Evolutionary conservation across 495 filamentous ascomycete species (phyloP), one percentile per base, ranked within the genome.

Genomic region (Xylaria bambusicola): DNA sequence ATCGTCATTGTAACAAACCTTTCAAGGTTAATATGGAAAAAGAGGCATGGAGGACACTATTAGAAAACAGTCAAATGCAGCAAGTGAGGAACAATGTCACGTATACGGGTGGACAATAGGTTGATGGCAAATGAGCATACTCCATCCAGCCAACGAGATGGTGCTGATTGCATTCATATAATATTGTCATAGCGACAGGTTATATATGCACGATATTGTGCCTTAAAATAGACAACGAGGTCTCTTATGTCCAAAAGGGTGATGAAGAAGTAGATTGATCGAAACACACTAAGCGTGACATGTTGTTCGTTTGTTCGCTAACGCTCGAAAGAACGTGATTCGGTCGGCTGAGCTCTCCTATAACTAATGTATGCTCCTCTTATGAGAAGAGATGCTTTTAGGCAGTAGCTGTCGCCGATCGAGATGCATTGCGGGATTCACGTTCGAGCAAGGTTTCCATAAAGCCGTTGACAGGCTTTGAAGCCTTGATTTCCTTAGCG

Each of bases 401-500:
- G 53, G 65, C 63, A 35, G 62, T 36, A 38, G 49, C 50, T 36
- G 60, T 68, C 62, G 63, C 59, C 49, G 50, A 29, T 45, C 33
- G 57, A 52, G 52, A 58, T 54, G 63, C 41, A 50, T 64, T 62
- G 35, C 49, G 54, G 21, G 51, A 42, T 63, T 74, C 65, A 56
- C 71, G 72, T 62, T 71, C 74, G 40, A 79, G 68, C 33, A 75
- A 63, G 47, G 68, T 69, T 56, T 75, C 71, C 63, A 70, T 74
- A 61, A 75, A 62, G 42, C 64, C 63, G 40, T 66, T 67, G 2
- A 60, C 58, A 24, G 61, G 51, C 47, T 62, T 66, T 7, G 65
- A 68, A n/a, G 77, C 72, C 68, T 81, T 79, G 71, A 85, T 78
- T 64, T 81, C 76, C 33, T 71, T 63, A 24, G 77, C 65, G n/a